Conservation (phyloP, 2,329 filamentous ascomycete genomes). For the Coleophoma eucalyptorum region DNA sequence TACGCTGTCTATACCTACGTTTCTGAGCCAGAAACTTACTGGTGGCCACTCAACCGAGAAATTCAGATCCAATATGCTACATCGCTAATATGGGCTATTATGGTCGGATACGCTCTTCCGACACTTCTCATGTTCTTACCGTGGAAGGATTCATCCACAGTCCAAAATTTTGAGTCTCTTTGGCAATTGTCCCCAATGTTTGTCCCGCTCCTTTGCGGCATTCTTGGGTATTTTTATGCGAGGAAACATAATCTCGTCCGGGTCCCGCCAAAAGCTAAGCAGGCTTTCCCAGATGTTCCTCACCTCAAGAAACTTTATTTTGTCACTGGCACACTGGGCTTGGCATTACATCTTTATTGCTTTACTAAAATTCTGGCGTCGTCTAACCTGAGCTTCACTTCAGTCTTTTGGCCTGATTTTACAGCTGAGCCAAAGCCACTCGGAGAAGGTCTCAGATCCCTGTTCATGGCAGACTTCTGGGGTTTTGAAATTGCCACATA, state of each 20-base stretch:
- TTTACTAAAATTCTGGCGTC: too few species aligned
- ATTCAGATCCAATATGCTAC: background rate
- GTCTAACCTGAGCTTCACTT: background rate
- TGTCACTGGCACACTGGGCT: background rate
- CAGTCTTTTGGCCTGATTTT: background rate
- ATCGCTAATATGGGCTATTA: background rate
- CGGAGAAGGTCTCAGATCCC: background rate
- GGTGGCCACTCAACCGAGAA: background rate
- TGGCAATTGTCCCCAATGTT: background rate
- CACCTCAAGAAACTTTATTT: background rate
- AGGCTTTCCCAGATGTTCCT: background rate
- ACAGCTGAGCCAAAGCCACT: background rate
- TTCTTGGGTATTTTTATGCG: background rate
- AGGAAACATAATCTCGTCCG: background rate
- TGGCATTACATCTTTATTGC: background rate
- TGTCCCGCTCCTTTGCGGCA: background rate
- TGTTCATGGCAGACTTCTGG: background rate
- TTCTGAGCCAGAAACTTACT: slow-evolving; percentile 1
- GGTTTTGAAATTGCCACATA: background rate
- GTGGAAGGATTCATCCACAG: background rate
- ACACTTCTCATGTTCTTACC: slow-evolving; percentile 1
- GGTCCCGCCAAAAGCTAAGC: background rate
- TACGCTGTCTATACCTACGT: background rate
- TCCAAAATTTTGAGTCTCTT: background rate
- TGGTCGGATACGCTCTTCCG: background rate